Conservation (phyloP, 805 yeast species). For the Hyphopichia homilentoma region DNA sequence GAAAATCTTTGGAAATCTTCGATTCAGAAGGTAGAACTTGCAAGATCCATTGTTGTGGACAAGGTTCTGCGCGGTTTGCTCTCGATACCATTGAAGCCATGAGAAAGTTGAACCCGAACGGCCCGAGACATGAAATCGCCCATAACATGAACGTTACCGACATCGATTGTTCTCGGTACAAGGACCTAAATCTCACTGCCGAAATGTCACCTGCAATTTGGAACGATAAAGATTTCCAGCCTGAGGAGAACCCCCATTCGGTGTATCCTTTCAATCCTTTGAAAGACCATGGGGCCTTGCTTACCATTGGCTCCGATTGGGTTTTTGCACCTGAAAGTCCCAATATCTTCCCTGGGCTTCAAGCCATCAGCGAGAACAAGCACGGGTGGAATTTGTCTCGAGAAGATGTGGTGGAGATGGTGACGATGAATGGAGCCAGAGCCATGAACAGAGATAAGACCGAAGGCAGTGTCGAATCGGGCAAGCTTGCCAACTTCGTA, state of each 20-base stretch:
- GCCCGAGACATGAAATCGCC: constrained; percentile 20
- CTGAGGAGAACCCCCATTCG: constrained; percentile 17
- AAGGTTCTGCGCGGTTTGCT: constrained; percentile 19
- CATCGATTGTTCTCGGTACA: constrained; percentile 16
- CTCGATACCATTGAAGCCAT: constrained; percentile 19
- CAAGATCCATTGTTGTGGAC: constrained; percentile 19
- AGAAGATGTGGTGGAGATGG: constrained; percentile 15
- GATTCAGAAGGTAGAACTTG: constrained; percentile 20
- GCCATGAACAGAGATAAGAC: constrained; percentile 14
- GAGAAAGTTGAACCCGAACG: constrained; percentile 16
- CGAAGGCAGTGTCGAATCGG: constrained; percentile 17
- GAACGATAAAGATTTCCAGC: constrained; percentile 21
- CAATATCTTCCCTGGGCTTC: constrained; percentile 20
- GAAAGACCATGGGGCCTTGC: constrained; percentile 16
- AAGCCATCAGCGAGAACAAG: constrained; percentile 19
- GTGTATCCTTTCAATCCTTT: constrained; percentile 20
- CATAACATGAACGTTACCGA: constrained; percentile 21
- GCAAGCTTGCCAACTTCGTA: constrained; percentile 20
- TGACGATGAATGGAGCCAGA: constrained; percentile 18
- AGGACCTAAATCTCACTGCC: constrained; percentile 17
- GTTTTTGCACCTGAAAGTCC: constrained; percentile 23
- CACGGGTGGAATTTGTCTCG: constrained; percentile 21
- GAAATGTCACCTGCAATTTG: constrained; percentile 22
- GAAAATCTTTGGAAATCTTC: constrained; percentile 16
- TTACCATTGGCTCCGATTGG: constrained; percentile 23